Conservation (phyloP, 768 basidiomycete species). For the Lactifluus piperatus region DNA sequence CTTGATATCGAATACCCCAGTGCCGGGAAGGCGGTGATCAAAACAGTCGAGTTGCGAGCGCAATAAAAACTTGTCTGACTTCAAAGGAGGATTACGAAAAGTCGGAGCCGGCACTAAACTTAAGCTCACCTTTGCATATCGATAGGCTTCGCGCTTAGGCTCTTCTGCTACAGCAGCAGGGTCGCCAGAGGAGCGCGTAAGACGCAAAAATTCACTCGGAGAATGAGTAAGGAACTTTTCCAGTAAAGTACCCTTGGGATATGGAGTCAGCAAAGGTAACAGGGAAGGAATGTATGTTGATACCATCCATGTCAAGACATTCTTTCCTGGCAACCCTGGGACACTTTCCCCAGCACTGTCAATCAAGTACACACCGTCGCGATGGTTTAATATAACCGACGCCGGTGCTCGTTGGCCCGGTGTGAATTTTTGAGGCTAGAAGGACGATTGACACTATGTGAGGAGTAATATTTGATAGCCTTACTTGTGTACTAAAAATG, state of each 20-base stretch:
- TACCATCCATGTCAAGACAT: slow-evolving; percentile 72
- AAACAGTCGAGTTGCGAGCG: slow-evolving; percentile 91
- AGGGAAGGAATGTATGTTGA: not conserved
- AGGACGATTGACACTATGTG: not conserved
- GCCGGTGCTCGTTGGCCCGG: slow-evolving; percentile 72
- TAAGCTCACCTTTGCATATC: slow-evolving; percentile 65
- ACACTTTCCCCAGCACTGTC: slow-evolving; percentile 42
- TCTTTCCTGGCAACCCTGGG: slow-evolving; percentile 42
- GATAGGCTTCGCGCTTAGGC: slow-evolving; percentile 61
- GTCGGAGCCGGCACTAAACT: not conserved
- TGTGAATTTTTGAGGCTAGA: slow-evolving; percentile 56
- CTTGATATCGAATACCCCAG: slow-evolving; percentile 93
- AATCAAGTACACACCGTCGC: slow-evolving; percentile 58
- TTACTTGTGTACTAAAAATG: slow-evolving; percentile 51
- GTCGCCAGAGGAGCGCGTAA: slow-evolving; percentile 33
- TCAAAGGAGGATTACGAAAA: not conserved
- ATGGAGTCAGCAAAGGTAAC: not conserved
- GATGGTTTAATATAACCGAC: slow-evolving; percentile 55
- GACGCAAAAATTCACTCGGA: slow-evolving; percentile 50
- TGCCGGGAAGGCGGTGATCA: slow-evolving; percentile 74
- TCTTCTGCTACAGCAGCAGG: slow-evolving; percentile 27
- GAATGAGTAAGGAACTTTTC: slow-evolving; percentile 80
- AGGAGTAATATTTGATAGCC: slow-evolving; percentile 18
- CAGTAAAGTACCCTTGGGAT: slow-evolving; percentile 67
- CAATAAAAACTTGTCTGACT: slow-evolving; percentile 70